These are phyloP conservation scores for Scytalidium sp. DNA, from an alignment of 2,329 filamentous ascomycete genomes.

Conservation along the genomic window DNA sequence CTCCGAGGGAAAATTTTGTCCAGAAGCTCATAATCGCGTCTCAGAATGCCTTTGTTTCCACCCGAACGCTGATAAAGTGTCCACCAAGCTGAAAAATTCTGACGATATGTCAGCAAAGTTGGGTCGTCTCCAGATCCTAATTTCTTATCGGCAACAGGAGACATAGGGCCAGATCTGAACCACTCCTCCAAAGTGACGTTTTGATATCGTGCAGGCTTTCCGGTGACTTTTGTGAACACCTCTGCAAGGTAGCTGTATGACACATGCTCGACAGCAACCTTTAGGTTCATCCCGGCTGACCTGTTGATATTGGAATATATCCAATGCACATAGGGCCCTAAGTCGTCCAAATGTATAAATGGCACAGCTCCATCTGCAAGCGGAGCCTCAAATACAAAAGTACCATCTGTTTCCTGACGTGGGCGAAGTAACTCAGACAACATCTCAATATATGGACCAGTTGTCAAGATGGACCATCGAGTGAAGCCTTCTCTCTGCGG, in stretches of 20 bases:
- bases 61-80: constrained; percentile 5
- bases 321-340: constrained; percentile 19
- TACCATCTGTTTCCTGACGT: constrained; percentile 11
- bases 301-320: constrained; percentile 14
- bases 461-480: constrained; percentile 16
- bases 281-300: constrained; percentile 17
- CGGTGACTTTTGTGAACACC: constrained; percentile 10
- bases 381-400: constrained; percentile 8
- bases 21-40: constrained; percentile 12
- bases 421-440: constrained; percentile 9
- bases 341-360: constrained; percentile 15
- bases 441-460: constrained; percentile 22
- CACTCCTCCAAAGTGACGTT: constrained; percentile 30
- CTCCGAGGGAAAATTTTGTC: constrained; percentile 17
- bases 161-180: constrained; percentile 29
- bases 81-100: constrained; percentile 14
- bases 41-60: constrained; percentile 11
- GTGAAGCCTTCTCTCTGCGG: constrained; percentile 13
- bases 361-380: constrained; percentile 9
- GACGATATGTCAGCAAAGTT: constrained; percentile 7
- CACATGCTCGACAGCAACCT: constrained; percentile 17
- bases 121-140: constrained; percentile 16
- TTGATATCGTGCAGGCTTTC: constrained; percentile 7
- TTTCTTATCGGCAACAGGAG: constrained; percentile 23
- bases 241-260: constrained; percentile 10